Evolutionary conservation across 2,329 filamentous ascomycete genomes (phyloP), one percentile per base, ranked within the genome.

Genomic region (Plectosphaerella plurivora): DNA sequence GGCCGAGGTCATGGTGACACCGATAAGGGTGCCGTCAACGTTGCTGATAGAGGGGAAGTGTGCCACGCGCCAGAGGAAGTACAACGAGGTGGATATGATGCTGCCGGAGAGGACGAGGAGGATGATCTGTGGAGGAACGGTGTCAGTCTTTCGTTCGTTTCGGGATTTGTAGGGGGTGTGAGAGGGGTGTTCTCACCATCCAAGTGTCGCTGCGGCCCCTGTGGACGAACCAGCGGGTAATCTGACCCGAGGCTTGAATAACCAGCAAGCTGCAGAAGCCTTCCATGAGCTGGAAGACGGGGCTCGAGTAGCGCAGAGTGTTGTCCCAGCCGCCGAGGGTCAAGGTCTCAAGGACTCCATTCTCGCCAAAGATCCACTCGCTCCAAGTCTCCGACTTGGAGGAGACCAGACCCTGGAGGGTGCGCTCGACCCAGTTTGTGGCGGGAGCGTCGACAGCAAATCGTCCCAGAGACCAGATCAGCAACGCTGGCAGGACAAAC

Each of bases 191-290:
- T 22, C 87, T 70, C 77, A 94, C 91, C 83, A 97, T 90, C 94
- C 93, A 97, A 56, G 87, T 95, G 73, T 99, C 94, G 63, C 92
- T 95, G 63, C 91, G 84, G 63, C 93, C 91, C 63, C 89, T 79
- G 72, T 97, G 97, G 51, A 97, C 93, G 28, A 97, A 81, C 87
- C 91, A 97, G 68, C 90, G 83, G 18, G 94, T 96, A 59, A 97
- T 91, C 68, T 97, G 93, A 1, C 94, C 94, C 14, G 89, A 87
- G 16, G 92, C 91, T 71, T 99, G 94, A 53, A 99, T 97, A 58
- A 97, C 92, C 52, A 97, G 75, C 61, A 99, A 74, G 65, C 91
- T 97, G 76, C 94, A 97, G 73, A 99, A 99, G 7, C 94, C 94
- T 70, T 99, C 94, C 50, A 89, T 83, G 9, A 99, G 77, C 73